phyloP scores from a whole-genome alignment of 208 protist species.

The Leishmania braziliensis region DNA sequence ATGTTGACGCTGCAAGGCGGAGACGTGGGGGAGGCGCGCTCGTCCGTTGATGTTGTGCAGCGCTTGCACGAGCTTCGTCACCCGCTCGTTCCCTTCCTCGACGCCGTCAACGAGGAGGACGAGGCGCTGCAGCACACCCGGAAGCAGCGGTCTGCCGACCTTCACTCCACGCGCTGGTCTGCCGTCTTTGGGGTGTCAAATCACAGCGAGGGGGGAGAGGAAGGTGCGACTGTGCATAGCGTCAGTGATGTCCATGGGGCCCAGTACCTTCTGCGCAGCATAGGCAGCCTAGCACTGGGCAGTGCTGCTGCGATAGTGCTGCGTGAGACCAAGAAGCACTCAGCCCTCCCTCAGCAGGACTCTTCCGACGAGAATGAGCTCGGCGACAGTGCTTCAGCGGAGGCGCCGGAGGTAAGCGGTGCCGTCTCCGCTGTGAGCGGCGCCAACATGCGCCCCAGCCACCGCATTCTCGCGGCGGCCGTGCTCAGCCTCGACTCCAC shows the following conservation, averaged over 20 bases:
- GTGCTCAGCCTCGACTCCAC: slow-evolving; percentile 29
- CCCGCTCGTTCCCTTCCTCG: slow-evolving; percentile 23
- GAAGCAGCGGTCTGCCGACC: neutral
- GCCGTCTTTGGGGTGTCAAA: slow-evolving; percentile 13
- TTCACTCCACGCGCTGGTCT: slow-evolving; percentile 26
- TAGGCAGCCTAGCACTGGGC: slow-evolving; percentile 39
- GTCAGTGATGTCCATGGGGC: slow-evolving; percentile 27
- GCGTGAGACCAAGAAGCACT: slow-evolving; percentile 49
- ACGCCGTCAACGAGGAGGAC: slow-evolving; percentile 22
- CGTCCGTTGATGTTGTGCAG: slow-evolving; percentile 20
- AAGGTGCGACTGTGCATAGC: slow-evolving; percentile 31
- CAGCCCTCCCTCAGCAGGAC: slow-evolving; percentile 3
- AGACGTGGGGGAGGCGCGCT: neutral
- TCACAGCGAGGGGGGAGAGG: neutral
- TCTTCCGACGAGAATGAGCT: slow-evolving; percentile 18
- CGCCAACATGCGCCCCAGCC: slow-evolving; percentile 37
- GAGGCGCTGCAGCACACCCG: neutral
- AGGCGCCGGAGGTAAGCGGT: slow-evolving; percentile 1
- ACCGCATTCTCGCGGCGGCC: slow-evolving; percentile 61
- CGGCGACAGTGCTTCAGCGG: slow-evolving; percentile 16
- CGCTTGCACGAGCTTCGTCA: slow-evolving; percentile 22
- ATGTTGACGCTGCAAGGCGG: slow-evolving; percentile 22
- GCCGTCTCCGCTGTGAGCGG: neutral
- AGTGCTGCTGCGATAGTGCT: slow-evolving; percentile 39
- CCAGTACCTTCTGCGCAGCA: slow-evolving; percentile 36